Base-by-base conservation (phyloP, 2,329 filamentous ascomycete species). In the Fusarium annulatum region DNA sequence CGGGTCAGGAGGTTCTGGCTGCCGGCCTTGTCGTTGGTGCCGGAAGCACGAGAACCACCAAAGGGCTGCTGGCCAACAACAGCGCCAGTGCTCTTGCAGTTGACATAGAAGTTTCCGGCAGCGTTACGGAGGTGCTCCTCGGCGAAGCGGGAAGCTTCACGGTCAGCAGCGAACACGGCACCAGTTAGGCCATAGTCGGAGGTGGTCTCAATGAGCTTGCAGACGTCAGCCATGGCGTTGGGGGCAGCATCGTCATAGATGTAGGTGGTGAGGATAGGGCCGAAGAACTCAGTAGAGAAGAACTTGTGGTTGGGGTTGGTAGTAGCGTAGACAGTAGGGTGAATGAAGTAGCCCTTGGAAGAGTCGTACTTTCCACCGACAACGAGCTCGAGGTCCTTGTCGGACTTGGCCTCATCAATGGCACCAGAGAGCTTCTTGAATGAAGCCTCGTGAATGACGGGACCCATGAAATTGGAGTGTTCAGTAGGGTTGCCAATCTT, bases 21-120 rank as follows among this genome's bases (percentile, higher is more conserved):
- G 41, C 91, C 91, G 21, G 91, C 91, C 86, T 93, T 93, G 83
- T 93, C 92, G 80, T 93, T 93, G 28, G 91, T 93, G 33, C 91
- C 91, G 69, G 89, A 91, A 11, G 90, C 90, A 72, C 92, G 85
- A 18, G 90, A 88, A 60, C 91, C 91, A 28, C 91, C 91, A 79
- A 93, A 93, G 8, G 91, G 89, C 84, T 93, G 91, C 84, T 93
- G 92, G 19, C 91, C 91, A 12, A 93, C 91, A 30, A 94, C 90
- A 21, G 91, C 91, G 43, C 91, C 92, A 4, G 91, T 93, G 81
- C 89, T 92, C 88, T 95, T 95, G 86, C 91, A 93, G 85, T 95
- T 96, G 83, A 96, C 87, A 84, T 96, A 96, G 81, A 95, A 95
- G 85, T 96, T 96, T 46, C 93, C 93, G 1, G 93, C 93, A 0